Conservation (phyloP, 2,329 filamentous ascomycete species). For the Cladosporium sp. region DNA sequence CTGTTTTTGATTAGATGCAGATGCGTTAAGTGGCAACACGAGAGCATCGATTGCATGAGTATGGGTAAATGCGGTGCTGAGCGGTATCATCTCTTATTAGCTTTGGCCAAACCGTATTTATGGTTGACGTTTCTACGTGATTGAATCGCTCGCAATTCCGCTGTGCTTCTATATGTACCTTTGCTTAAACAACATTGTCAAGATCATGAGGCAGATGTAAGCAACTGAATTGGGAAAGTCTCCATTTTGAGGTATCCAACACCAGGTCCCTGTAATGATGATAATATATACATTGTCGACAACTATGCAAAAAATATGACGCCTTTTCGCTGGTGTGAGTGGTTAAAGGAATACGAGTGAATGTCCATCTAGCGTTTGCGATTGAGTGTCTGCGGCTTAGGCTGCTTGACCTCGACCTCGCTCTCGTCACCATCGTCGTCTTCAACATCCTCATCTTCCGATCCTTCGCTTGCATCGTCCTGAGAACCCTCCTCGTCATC, state of each 20-base stretch:
- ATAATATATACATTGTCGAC: conserved; percentile 17
- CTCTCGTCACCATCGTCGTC: conserved; percentile 37
- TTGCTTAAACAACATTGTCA: not conserved
- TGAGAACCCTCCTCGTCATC: conserved; percentile 49
- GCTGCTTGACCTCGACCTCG: conserved; percentile 23
- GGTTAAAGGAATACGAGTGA: conserved; percentile 1
- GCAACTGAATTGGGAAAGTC: not conserved
- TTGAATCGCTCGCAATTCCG: not conserved
- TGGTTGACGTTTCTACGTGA: not conserved
- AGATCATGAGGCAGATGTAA: not conserved
- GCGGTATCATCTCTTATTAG: not conserved
- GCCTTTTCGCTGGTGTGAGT: conserved; percentile 7
- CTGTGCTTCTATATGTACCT: not conserved
- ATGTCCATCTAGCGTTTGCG: conserved; percentile 23
- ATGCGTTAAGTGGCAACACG: not conserved
- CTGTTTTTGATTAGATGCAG: not conserved
- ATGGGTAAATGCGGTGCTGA: not conserved
- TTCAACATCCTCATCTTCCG: conserved; percentile 48
- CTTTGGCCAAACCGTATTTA: not conserved
- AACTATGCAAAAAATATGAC: conserved; percentile 14
- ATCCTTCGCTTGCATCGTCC: conserved; percentile 32
- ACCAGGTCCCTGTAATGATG: conserved; percentile 13
- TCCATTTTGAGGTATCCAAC: not conserved
- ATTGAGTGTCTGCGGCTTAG: conserved; percentile 24
- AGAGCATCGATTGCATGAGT: not conserved